A percentile compares a stretch with the other conserved stretches of the same genome.
Conservation (phyloP, 176 grass and related monocot genomes). For the Bothriochloa decipiens region DNA sequence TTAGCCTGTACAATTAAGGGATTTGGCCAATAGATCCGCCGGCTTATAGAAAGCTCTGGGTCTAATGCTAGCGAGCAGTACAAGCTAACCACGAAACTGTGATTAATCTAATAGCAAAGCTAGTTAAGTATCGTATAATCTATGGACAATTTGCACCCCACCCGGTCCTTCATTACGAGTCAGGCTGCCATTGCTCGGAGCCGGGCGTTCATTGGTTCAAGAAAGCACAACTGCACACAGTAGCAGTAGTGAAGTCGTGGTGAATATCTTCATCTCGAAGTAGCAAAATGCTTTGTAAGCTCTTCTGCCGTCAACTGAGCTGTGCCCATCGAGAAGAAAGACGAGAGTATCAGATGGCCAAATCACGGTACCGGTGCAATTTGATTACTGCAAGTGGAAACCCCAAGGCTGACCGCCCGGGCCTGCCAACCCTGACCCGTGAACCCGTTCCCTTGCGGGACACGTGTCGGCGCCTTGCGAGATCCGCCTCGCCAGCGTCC, state of each 20-base stretch:
- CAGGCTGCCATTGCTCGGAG: too few species aligned
- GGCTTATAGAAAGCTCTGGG: too few species aligned
- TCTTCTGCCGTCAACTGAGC: not conserved
- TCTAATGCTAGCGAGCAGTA: too few species aligned
- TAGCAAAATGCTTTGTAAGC: not conserved
- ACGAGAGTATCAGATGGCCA: not conserved
- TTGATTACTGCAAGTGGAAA: not conserved
- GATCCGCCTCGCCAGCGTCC: not conserved
- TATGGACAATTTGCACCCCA: too few species aligned
- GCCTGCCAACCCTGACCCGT: not conserved
- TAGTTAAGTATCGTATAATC: too few species aligned
- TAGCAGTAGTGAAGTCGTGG: not conserved
- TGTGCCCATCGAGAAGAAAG: not conserved
- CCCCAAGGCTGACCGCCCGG: not conserved
- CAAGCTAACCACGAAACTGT: too few species aligned
- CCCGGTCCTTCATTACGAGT: too few species aligned
- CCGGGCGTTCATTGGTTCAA: too few species aligned
- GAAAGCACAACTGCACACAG: not conserved
- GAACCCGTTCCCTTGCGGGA: not conserved
- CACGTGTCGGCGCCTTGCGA: conserved; percentile 33
- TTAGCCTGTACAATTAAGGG: too few species aligned
- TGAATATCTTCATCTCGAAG: not conserved
- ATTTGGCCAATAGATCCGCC: too few species aligned
- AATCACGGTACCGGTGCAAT: not conserved
- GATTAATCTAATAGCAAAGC: too few species aligned